These are phyloP conservation scores for Dipodascus albidus DNA, from an alignment of 805 yeast genomes.

Conservation along the genomic window DNA sequence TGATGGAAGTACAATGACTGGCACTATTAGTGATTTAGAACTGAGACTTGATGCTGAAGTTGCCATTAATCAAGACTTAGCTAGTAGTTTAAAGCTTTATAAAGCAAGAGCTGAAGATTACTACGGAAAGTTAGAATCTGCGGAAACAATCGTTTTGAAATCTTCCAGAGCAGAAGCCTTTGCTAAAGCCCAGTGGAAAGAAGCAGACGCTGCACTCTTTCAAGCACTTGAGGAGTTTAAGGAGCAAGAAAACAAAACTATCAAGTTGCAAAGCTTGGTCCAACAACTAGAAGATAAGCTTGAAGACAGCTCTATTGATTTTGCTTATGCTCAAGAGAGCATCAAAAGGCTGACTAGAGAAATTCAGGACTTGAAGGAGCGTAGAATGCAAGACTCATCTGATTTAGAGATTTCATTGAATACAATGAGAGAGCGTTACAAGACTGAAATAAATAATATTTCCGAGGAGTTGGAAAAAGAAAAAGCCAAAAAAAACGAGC, in stretches of 20 bases:
- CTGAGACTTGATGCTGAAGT: conserved; percentile 46
- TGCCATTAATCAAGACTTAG: conserved; percentile 43
- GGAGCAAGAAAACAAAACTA: conserved; percentile 39
- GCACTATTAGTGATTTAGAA: conserved; percentile 30
- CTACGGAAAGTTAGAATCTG: conserved; percentile 58
- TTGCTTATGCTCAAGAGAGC: conserved; percentile 37
- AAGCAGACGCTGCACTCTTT: conserved; percentile 36
- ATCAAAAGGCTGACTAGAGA: conserved; percentile 46
- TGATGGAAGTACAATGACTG: not conserved
- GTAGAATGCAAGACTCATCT: conserved; percentile 31
- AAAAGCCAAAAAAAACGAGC: conserved; percentile 43
- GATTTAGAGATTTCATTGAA: conserved; percentile 44
- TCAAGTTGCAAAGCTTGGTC: conserved; percentile 39
- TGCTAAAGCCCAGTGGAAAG: conserved; percentile 41
- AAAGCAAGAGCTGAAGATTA: conserved; percentile 69
- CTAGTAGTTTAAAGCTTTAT: conserved; percentile 46
- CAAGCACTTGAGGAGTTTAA: conserved; percentile 40
- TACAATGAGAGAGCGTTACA: conserved; percentile 18
- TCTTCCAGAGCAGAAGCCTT: conserved; percentile 51
- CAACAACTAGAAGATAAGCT: conserved; percentile 43
- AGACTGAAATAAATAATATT: conserved; percentile 21
- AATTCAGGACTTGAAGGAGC: conserved; percentile 36
- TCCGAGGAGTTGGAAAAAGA: conserved; percentile 18
- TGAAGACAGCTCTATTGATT: conserved; percentile 45
- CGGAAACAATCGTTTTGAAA: conserved; percentile 59